phyloP scores from a whole-genome alignment of 345 rosid genomes.

The Lumnitzera racemosa region DNA sequence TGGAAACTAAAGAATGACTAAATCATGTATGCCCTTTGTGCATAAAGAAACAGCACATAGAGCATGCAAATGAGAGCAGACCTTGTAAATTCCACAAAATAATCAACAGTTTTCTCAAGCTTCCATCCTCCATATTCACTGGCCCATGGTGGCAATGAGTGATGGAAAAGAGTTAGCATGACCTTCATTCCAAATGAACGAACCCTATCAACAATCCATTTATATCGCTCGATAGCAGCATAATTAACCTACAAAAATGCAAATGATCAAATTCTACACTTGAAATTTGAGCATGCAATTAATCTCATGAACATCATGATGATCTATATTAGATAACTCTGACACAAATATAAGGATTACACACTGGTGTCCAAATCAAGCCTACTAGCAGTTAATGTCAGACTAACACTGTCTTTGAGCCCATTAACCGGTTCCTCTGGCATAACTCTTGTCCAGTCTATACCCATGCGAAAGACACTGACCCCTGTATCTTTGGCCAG shows the following conservation, averaged over 20 bases:
- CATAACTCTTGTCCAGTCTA: conserved; percentile 90
- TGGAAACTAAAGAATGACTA: no score
- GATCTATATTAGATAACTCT: background rate
- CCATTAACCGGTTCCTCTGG: conserved; percentile 79
- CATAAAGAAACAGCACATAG: background rate
- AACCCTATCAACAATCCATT: conserved; percentile 76
- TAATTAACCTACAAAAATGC: conserved; percentile 52
- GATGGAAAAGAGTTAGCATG: conserved; percentile 94
- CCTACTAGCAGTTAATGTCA: conserved; percentile 11
- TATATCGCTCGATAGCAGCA: conserved; percentile 83
- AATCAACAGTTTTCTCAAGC: conserved; percentile 83
- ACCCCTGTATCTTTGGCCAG: conserved; percentile 83
- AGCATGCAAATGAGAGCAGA: conserved; percentile 14
- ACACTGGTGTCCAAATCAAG: background rate
- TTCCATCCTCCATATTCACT: conserved; percentile 98
- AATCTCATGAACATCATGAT: background rate
- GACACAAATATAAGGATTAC: background rate
- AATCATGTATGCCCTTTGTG: background rate
- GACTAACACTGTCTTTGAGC: conserved; percentile 54
- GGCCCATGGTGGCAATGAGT: conserved; percentile 96
- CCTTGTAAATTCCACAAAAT: conserved; percentile 84
- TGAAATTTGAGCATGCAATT: background rate
- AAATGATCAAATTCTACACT: background rate
- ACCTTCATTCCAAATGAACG: conserved; percentile 88
- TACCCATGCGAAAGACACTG: conserved; percentile 82